Percentiles rank a stretch among this genome's conserved stretches.
These are phyloP conservation scores for Trichosporon ovoides DNA, from an alignment of 1,284 basidiomycete genomes.

Conservation along the genomic window DNA sequence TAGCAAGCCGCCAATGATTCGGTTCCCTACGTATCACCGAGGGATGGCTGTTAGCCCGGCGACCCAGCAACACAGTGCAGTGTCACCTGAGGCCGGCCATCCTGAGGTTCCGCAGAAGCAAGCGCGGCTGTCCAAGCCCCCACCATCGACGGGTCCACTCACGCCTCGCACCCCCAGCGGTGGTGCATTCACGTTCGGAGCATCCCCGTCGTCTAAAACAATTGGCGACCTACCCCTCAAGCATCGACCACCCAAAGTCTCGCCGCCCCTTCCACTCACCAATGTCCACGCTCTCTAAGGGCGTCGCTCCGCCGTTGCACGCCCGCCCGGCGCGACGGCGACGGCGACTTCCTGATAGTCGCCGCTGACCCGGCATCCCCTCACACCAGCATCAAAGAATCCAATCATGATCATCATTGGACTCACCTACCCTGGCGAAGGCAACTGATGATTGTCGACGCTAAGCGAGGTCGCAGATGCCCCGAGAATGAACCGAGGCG, in stretches of 20 bases:
- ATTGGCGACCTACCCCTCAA: background rate
- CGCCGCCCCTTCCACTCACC: background rate
- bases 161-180: background rate
- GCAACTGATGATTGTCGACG: too few species aligned
- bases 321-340: background rate
- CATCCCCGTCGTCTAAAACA: background rate
- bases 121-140: background rate
- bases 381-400: background rate
- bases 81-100: background rate
- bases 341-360: background rate
- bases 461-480: background rate
- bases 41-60: background rate
- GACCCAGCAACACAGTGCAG: background rate
- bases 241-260: background rate
- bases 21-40: background rate
- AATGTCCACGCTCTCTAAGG: background rate
- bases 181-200: background rate
- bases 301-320: background rate
- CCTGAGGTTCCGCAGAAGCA: background rate
- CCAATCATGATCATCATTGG: background rate
- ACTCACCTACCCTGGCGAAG: too few species aligned
- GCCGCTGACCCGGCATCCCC: background rate
- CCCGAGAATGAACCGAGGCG: background rate
- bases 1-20: background rate
- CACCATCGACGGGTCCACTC: background rate